Evolutionary conservation across 2,329 filamentous ascomycete species (phyloP).

Genomic region (Alternaria novae-zelandiae): DNA sequence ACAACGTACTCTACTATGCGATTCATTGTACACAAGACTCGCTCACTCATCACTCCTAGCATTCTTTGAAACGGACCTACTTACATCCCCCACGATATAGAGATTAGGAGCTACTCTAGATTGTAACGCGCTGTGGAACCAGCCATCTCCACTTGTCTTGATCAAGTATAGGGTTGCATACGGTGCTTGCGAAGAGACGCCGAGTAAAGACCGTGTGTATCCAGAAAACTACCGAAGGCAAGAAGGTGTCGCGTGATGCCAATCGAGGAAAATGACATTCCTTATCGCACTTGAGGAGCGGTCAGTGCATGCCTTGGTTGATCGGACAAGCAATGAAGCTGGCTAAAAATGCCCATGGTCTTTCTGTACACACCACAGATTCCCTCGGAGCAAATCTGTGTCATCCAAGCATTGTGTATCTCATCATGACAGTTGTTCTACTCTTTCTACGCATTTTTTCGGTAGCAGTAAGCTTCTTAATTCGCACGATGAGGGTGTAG

Average conservation of each 20-base stretch:
- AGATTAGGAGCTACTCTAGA: neutral
- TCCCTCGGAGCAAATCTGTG: neutral
- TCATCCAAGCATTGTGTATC: neutral
- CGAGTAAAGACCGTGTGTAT: constrained; percentile 29
- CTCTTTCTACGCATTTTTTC: neutral
- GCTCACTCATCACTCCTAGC: neutral
- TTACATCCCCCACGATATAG: neutral
- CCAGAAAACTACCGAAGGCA: constrained; percentile 41
- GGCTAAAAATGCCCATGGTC: neutral
- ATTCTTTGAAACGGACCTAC: neutral
- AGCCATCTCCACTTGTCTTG: neutral
- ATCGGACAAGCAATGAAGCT: neutral
- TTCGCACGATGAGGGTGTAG: neutral
- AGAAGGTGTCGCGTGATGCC: neutral
- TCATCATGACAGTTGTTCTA: neutral
- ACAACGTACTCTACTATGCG: neutral
- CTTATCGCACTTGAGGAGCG: neutral
- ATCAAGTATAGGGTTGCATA: constrained; percentile 1
- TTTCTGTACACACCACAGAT: neutral
- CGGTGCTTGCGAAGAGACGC: neutral
- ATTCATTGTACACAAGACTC: neutral
- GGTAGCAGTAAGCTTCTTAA: neutral
- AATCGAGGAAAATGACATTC: neutral
- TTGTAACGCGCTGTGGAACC: neutral
- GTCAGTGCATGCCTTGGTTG: neutral